These are phyloP conservation scores for Nakazawaea pomicola DNA, from an alignment of 805 yeast genomes.

Conservation along the genomic window DNA sequence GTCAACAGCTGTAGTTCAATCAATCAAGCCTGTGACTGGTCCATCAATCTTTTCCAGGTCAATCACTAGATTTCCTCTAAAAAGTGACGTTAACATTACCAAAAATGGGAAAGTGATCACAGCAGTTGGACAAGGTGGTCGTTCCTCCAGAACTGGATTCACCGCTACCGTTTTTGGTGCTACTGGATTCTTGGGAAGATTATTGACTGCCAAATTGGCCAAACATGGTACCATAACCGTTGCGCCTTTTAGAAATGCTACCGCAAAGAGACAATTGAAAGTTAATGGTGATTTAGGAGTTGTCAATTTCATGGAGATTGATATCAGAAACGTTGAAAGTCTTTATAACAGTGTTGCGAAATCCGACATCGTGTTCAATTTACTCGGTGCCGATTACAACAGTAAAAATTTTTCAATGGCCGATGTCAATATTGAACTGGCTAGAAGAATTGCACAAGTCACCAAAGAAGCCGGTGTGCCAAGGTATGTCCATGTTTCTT, in stretches of 20 bases:
- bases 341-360: conserved; percentile 74
- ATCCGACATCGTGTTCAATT: conserved; percentile 78
- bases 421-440: conserved; percentile 75
- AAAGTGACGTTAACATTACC: conserved; percentile 66
- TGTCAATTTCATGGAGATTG: conserved; percentile 78
- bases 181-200: conserved; percentile 72
- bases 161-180: conserved; percentile 88
- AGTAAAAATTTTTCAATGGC: conserved; percentile 81
- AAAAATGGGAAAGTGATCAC: conserved; percentile 69
- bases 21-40: neutral
- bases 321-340: conserved; percentile 69
- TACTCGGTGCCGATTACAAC: conserved; percentile 69
- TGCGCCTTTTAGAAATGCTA: conserved; percentile 78
- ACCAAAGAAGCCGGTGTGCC: conserved; percentile 66
- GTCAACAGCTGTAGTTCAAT: neutral
- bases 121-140: conserved; percentile 73
- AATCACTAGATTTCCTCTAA: conserved; percentile 30
- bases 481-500: conserved; percentile 72
- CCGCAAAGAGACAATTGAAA: conserved; percentile 72
- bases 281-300: conserved; percentile 86
- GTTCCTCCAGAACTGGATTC: conserved; percentile 81
- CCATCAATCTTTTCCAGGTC: conserved; percentile 1
- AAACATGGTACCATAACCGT: conserved; percentile 75
- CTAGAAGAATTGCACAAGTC: conserved; percentile 73
- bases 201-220: conserved; percentile 67